Evolutionary conservation across 1,284 basidiomycete genomes (phyloP), one percentile per base, ranked within the genome.

Genomic region (Schizopora paradoxa): DNA sequence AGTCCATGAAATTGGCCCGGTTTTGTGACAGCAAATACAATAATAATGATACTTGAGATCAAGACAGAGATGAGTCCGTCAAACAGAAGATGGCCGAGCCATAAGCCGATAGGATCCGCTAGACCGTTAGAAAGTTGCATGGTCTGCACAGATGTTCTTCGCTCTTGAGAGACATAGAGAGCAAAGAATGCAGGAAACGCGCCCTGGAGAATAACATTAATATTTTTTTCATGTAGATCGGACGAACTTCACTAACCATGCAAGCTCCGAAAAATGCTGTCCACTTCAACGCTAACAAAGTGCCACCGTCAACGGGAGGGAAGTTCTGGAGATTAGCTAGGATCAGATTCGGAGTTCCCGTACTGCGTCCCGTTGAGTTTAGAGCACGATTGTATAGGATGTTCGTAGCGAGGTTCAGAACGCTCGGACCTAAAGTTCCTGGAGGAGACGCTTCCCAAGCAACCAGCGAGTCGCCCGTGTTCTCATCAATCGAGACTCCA

Each of bases 81-180:
- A 61, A 85, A 87, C 54, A 84, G 65, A 5, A 89, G 68, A 61
- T 91, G 87, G 0, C 87, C 87, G 1, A 89, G 66, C 86, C 87
- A 90, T 19, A 90, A 67, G 0, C 82, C 84, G 23, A 77, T 61
- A 4, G 87, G 85, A 44, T 84, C 70, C 4, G 79, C 73, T 25
- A 89, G 66, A 0, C 87, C 87, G 57, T 91, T 91, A 26, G 82
- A 86, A 22, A 84, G 65, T 51, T 85, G 81, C 82, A 86, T 90
- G 4, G 82, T 84, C 63, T 82, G 86, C 2, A 82, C 84, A 32
- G 76, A 77, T 6, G 79, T 82, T 34, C 72, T 70, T 22, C 77
- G 75, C 58, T 84, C 85, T 52, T 71, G 75, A 13, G 77, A 76
- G 5, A 87, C 82, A 59, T 90, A 91, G 10, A 91, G 60, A 6